Base-by-base conservation (phyloP, 2,329 filamentous ascomycete genomes). In the Aureobasidium lini region DNA sequence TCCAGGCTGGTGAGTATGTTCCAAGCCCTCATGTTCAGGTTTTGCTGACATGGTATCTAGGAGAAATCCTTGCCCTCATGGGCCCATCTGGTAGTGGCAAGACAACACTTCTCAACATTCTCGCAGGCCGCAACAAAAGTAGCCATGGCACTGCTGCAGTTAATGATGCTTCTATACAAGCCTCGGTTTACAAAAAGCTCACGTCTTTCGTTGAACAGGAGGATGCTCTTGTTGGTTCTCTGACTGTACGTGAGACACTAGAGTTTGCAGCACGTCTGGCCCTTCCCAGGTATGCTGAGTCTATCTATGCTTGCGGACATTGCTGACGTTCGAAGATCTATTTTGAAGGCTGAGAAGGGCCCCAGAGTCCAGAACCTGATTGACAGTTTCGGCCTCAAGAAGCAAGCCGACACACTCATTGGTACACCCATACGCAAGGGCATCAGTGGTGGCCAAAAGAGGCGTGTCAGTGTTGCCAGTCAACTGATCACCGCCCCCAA, bases 361-460 rank as follows among this genome's bases (percentile, higher is more conserved):
- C 72, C 77, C 13, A 80, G 87, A 23, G 84, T 90, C 54, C 75
- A 84, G 47, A 79, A 77, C 5, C 77, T 93, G 0, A 75, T 94
- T 5, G 75, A 79, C 3, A 80, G 86, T 0, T 92, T 94, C 61
- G 90, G 89, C 1, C 79, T 95, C 4, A 77, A 79, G 18, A 77
- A 79, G 1, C 88, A 90, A 67, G 79, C 83, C 1, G 73, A 86
- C 56, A 85, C 84, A 0, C 74, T 94, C 29, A 84, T 94, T 63
- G 89, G 89, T 32, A 94, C 89, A 0, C 87, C 89, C 0, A 85
- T 93, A 59, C 81, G 84, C 1, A 92, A 91, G 71, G 90, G 90
- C 2, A 83, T 95, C 52, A 89, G 85, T 62, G 89, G 89, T 15
- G 90, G 89, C 0, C 89, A 95, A 75, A 94, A 93, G 76, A 79